phyloP scores from a whole-genome alignment of 108 stramenopile species.

The Nannochloropsis gaditana region DNA sequence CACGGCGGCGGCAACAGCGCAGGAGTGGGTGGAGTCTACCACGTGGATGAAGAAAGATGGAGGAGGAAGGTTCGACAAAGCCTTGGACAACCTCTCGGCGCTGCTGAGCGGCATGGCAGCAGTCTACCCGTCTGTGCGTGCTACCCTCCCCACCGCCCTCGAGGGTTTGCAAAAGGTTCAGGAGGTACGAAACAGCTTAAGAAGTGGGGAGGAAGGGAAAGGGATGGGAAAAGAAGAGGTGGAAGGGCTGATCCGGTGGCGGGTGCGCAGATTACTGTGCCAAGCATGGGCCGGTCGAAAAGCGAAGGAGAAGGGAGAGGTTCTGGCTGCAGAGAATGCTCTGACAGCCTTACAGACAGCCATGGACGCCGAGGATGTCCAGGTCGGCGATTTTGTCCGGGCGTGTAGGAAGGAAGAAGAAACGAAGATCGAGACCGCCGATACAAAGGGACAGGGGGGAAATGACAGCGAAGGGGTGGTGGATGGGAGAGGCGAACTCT shows the following conservation, averaged over 20 bases:
- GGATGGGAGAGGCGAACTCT: too few species aligned
- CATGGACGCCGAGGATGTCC: neutral
- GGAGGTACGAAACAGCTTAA: neutral
- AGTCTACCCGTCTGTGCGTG: slow-evolving; percentile 4
- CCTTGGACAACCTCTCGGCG: neutral
- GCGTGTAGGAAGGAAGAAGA: neutral
- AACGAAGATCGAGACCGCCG: neutral
- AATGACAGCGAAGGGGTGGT: too few species aligned
- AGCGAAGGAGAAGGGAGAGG: neutral
- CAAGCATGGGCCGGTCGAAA: neutral
- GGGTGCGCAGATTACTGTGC: neutral
- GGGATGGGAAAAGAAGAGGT: neutral
- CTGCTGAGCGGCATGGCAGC: neutral
- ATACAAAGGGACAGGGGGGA: too few species aligned
- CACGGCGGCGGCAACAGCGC: neutral
- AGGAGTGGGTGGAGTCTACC: neutral
- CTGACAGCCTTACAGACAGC: neutral
- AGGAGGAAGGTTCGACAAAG: neutral
- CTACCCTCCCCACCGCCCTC: neutral
- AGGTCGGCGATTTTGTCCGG: neutral
- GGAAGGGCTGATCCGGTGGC: neutral
- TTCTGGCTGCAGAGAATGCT: neutral
- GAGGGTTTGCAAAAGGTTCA: neutral
- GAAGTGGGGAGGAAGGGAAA: neutral
- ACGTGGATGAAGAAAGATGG: neutral